These are phyloP conservation scores for Acacia crassicarpa DNA, from an alignment of 306 rosid species.

Conservation along the genomic window DNA sequence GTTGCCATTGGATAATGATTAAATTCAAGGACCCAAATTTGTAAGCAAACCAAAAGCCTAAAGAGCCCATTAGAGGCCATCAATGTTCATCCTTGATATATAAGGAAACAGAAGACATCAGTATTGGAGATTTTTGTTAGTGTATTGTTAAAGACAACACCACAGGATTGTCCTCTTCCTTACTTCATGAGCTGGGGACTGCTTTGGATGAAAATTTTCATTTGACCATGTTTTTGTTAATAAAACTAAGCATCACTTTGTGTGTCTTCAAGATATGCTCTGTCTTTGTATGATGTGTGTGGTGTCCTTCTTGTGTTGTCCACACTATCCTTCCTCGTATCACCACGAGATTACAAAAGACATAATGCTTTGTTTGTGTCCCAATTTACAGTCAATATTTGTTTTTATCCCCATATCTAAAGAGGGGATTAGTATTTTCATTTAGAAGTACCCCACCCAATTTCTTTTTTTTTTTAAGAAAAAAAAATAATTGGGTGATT, in stretches of 20 bases:
- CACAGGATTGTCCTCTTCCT: conserved; percentile 28
- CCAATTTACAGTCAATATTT: neutral
- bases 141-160: conserved; percentile 40
- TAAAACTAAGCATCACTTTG: neutral
- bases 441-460: neutral
- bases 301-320: neutral
- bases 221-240: neutral
- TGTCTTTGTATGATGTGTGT: neutral
- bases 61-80: conserved; percentile 42
- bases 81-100: conserved; percentile 36
- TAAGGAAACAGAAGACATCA: conserved; percentile 2
- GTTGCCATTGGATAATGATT: conserved; percentile 27
- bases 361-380: neutral
- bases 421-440: neutral
- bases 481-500: neutral
- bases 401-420: neutral
- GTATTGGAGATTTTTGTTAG: neutral
- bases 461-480: neutral
- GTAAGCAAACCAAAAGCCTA: conserved; percentile 28
- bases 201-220: neutral
- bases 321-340: neutral
- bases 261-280: neutral
- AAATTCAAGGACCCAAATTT: conserved; percentile 32
- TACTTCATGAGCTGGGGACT: conserved; percentile 16
- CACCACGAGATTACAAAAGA: neutral